phyloP scores from a whole-genome alignment of 495 filamentous ascomycete species.

The Chaetomium cochliodes region DNA sequence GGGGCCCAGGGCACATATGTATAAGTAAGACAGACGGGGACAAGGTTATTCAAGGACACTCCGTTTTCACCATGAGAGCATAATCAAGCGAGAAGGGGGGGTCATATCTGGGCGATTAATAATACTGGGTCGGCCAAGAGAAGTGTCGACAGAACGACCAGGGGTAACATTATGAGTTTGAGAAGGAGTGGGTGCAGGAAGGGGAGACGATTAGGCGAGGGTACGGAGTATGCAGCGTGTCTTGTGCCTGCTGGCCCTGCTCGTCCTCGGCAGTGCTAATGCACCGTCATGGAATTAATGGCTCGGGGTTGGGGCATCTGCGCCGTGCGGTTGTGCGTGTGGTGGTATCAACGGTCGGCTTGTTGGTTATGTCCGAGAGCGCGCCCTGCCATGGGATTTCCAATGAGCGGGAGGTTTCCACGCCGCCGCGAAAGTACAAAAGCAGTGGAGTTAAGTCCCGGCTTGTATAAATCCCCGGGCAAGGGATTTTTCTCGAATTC shows the following conservation, averaged over 20 bases:
- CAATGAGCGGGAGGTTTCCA: neutral
- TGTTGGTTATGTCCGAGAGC: conserved; percentile 41
- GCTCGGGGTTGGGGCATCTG: conserved; percentile 9
- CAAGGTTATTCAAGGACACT: neutral
- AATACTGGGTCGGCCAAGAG: conserved; percentile 13
- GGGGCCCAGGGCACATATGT: conserved; percentile 2
- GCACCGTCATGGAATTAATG: conserved; percentile 7
- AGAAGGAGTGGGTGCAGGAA: conserved; percentile 7
- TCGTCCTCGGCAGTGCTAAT: conserved; percentile 14
- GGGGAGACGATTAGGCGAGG: neutral
- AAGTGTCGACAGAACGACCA: neutral
- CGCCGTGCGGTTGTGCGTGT: neutral
- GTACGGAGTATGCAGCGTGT: conserved; percentile 1
- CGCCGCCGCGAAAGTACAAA: conserved; percentile 11
- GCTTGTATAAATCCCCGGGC: conserved; percentile 9
- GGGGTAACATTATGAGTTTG: neutral
- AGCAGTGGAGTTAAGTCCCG: conserved; percentile 12
- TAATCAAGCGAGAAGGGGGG: neutral
- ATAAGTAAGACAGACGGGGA: neutral
- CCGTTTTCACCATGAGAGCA: conserved; percentile 9
- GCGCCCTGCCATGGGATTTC: conserved; percentile 20
- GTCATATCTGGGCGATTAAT: conserved; percentile 12
- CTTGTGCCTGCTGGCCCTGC: neutral
- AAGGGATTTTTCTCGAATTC: conserved; percentile 2
- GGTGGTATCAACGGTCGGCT: conserved; percentile 35